Evolutionary conservation across 495 filamentous ascomycete genomes (phyloP).

Genomic region (Jackrogersella minutella): DNA sequence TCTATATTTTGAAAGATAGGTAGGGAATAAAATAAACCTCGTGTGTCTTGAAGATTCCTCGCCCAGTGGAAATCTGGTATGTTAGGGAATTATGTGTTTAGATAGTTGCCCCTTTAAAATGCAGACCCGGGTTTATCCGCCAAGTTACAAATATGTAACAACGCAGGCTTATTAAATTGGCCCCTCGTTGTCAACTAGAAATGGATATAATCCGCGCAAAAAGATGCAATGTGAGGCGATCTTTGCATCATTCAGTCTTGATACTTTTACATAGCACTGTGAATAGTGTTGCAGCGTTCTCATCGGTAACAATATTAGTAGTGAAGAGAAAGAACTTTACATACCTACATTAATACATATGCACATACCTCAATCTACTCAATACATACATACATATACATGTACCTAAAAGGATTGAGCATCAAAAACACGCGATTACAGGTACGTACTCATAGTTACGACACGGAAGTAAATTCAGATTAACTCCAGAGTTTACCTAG

Average conservation of each 20-base stretch:
- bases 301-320: too few species aligned
- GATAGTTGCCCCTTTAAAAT: slow-evolving; percentile 8
- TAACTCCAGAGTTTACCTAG: slow-evolving; percentile 5
- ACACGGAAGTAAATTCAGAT: not conserved
- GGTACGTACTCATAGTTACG: not conserved
- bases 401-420: not conserved
- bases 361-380: too few species aligned
- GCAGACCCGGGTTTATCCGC: slow-evolving; percentile 1
- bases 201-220: slow-evolving; percentile 13
- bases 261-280: too few species aligned
- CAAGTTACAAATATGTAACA: slow-evolving; percentile 5
- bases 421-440: not conserved
- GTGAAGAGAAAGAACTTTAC: not conserved
- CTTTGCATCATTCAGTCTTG: slow-evolving; percentile 31
- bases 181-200: slow-evolving; percentile 2
- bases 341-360: not conserved
- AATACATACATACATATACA: not conserved
- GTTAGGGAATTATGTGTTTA: not conserved
- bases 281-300: too few species aligned
- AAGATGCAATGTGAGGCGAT: slow-evolving; percentile 33
- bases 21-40: not conserved
- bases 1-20: too few species aligned
- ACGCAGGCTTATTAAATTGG: slow-evolving; percentile 1
- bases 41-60: too few species aligned
- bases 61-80: too few species aligned